These are phyloP conservation scores for Trametes coccinea DNA, from an alignment of 768 basidiomycete genomes.

Conservation along the genomic window DNA sequence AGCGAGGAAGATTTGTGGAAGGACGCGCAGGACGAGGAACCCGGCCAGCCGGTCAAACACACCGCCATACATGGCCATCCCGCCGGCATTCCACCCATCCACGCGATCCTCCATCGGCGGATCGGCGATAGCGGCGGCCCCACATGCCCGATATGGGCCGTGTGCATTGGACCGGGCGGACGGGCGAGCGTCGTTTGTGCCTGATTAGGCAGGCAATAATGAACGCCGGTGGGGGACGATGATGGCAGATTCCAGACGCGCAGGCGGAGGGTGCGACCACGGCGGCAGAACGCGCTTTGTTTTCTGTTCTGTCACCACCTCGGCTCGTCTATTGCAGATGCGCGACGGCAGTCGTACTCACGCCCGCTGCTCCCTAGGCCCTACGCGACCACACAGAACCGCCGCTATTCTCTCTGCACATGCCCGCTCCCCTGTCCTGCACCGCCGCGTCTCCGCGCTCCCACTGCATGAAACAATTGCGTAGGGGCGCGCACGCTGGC, in stretches of 20 bases:
- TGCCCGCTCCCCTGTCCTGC: neutral
- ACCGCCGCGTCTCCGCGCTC: neutral
- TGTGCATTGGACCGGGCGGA: neutral
- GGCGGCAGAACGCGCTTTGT: neutral
- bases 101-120: slow-evolving; percentile 7
- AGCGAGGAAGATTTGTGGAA: slow-evolving; percentile 2
- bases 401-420: neutral
- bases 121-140: slow-evolving; percentile 11
- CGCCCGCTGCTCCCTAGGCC: neutral
- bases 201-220: slow-evolving; percentile 1
- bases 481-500: neutral
- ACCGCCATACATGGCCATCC: slow-evolving; percentile 1
- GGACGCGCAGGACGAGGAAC: neutral
- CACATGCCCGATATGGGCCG: slow-evolving; percentile 2
- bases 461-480: neutral
- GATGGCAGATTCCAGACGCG: neutral
- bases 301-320: slow-evolving; percentile 1
- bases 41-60: neutral
- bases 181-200: neutral
- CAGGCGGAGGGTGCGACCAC: too few species aligned
- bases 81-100: slow-evolving; percentile 2
- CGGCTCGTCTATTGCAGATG: neutral
- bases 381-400: neutral
- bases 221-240: neutral
- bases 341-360: too few species aligned